A percentile compares a stretch with the other conserved stretches of the same genome.
phyloP scores from a whole-genome alignment of 805 yeast genomes.

The Sugiyamaella mastotermitis region DNA sequence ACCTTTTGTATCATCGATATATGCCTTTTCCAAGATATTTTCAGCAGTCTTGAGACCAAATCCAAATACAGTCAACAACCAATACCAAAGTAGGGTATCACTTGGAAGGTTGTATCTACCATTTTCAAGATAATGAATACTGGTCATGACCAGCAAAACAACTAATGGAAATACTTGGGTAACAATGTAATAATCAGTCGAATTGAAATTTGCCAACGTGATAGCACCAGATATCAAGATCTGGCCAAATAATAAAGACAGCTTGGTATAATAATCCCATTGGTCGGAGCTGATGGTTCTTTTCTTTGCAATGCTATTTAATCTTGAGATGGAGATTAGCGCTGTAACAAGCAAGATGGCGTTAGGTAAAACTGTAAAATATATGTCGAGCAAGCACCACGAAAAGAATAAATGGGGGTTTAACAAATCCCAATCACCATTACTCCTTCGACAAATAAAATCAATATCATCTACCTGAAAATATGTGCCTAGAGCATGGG shows the following conservation, averaged over 20 bases:
- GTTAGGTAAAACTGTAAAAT: not conserved
- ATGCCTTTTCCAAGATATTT: slow-evolving; percentile 1
- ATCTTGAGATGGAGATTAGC: not conserved
- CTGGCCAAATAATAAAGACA: not conserved
- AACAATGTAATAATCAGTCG: not conserved
- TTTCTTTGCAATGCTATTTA: not conserved
- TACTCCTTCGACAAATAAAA: not conserved
- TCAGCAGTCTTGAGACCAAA: not conserved
- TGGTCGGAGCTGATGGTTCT: no score
- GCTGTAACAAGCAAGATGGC: not conserved
- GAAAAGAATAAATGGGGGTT: not conserved
- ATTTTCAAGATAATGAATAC: slow-evolving; percentile 6
- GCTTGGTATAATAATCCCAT: slow-evolving; percentile 2
- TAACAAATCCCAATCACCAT: slow-evolving; percentile 1
- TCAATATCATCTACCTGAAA: slow-evolving; percentile 1
- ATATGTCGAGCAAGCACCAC: not conserved
- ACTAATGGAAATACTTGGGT: not conserved
- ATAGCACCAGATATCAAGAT: not conserved
- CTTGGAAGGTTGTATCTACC: slow-evolving; percentile 5
- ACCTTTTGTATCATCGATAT: not conserved
- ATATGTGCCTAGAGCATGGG: no score
- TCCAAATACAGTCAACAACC: slow-evolving; percentile 5
- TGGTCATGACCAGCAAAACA: slow-evolving; percentile 4
- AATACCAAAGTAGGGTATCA: slow-evolving; percentile 8
- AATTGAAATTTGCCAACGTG: not conserved